Evolutionary conservation across 176 grass and related monocot genomes (phyloP).

Genomic region (Oryza longistaminata): DNA sequence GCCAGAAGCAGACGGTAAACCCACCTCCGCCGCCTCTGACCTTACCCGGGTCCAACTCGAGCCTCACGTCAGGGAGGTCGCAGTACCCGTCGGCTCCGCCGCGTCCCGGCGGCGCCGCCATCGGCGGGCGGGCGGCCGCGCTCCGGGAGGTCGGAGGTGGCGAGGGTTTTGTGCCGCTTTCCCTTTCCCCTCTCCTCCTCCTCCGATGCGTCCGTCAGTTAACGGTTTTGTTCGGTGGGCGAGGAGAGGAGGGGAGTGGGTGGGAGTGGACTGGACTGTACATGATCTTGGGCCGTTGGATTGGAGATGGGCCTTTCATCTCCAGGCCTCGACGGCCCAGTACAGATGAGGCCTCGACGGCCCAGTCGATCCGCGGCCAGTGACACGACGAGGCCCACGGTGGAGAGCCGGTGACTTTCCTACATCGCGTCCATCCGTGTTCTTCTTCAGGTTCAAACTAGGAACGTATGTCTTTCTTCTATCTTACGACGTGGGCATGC

Average conservation of each 20-base stretch:
- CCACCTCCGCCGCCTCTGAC: slow-evolving; percentile 34
- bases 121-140: slow-evolving; percentile 29
- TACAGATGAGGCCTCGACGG: not conserved
- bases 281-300: not conserved
- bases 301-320: not conserved
- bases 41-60: slow-evolving; percentile 28
- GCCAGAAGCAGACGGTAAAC: slow-evolving; percentile 78
- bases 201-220: not conserved
- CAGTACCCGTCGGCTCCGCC: slow-evolving; percentile 25
- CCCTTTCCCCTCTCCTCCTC: not conserved
- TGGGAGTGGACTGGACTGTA: too few relatives aligned
- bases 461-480: too few relatives aligned
- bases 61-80: slow-evolving; percentile 39
- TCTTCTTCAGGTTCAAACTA: too few relatives aligned
- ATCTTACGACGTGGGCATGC: too few relatives aligned
- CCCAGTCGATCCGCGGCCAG: too few relatives aligned
- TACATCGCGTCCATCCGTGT: too few relatives aligned
- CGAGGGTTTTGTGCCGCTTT: slow-evolving; percentile 23
- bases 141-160: not conserved
- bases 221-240: slow-evolving; percentile 25
- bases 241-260: too few relatives aligned
- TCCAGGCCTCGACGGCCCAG: not conserved
- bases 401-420: too few relatives aligned
- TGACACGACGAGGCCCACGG: too few relatives aligned
- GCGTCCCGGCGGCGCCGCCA: slow-evolving; percentile 47